Evolutionary conservation across 2,329 filamentous ascomycete genomes (phyloP).

Genomic region (Teratosphaeria viscida): DNA sequence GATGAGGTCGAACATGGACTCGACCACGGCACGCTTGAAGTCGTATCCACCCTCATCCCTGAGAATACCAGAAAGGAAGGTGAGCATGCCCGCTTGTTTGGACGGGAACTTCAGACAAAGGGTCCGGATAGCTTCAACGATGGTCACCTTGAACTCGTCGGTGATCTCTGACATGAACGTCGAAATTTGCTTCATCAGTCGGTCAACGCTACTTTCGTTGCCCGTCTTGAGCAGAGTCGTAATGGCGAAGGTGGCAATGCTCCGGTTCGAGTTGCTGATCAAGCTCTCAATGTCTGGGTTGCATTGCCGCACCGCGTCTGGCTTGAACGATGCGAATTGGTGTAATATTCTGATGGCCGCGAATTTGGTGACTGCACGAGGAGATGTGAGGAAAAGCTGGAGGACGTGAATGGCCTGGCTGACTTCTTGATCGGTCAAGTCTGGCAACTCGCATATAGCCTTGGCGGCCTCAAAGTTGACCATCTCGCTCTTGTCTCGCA

Average conservation of each 20-base stretch:
- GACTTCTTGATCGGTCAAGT: constrained; percentile 85
- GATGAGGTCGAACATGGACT: constrained; percentile 98
- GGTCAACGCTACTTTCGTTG: constrained; percentile 92
- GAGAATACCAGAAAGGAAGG: constrained; percentile 92
- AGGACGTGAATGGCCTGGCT: constrained; percentile 88
- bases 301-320: constrained; percentile 79
- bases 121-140: constrained; percentile 94
- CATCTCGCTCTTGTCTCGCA: constrained; percentile 98
- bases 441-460: constrained; percentile 88
- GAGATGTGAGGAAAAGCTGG: constrained; percentile 92
- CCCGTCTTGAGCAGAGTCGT: constrained; percentile 97
- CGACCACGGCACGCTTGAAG: constrained; percentile 93
- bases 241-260: constrained; percentile 95
- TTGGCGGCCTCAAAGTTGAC: constrained; percentile 99
- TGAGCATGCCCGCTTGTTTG: constrained; percentile 96
- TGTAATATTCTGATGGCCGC: constrained; percentile 93
- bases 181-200: constrained; percentile 96
- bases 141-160: constrained; percentile 99
- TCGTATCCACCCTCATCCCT: constrained; percentile 96
- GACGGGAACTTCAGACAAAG: constrained; percentile 94
- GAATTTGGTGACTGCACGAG: constrained; percentile 92
- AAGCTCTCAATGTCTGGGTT: constrained; percentile 96
- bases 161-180: constrained; percentile 98
- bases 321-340: constrained; percentile 94
- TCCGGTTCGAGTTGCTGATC: constrained; percentile 93